A percentile compares a stretch with the other conserved stretches of the same genome.
These are phyloP conservation scores for Blastocystis hominis DNA, from an alignment of 352 stramenopile genomes.

Conservation along the genomic window DNA sequence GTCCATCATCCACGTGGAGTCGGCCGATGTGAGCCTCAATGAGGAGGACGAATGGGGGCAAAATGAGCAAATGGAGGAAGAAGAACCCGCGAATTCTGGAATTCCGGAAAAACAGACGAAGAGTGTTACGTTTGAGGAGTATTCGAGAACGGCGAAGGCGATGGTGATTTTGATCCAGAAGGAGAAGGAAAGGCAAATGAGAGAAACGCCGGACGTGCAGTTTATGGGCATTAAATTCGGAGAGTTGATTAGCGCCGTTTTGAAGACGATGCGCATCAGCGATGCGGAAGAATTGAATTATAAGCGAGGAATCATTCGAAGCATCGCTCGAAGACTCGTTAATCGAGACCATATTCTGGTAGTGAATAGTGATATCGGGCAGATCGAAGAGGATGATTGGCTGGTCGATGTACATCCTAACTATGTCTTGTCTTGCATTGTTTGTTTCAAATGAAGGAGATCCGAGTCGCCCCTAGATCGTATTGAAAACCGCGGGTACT, in stretches of 20 bases:
- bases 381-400: constrained; percentile 53
- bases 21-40: constrained; percentile 84
- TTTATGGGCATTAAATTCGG: constrained; percentile 66
- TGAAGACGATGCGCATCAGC: constrained; percentile 67
- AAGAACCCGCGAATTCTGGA: not conserved
- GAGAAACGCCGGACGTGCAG: constrained; percentile 62
- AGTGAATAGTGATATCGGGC: constrained; percentile 42
- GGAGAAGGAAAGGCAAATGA: constrained; percentile 48
- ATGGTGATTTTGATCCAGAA: constrained; percentile 70
- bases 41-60: constrained; percentile 62
- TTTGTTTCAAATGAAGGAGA: not conserved
- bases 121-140: constrained; percentile 76
- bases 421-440: constrained; percentile 46
- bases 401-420: constrained; percentile 59
- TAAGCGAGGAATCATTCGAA: constrained; percentile 66
- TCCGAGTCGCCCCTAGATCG: not conserved
- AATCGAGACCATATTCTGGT: constrained; percentile 65
- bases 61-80: not conserved
- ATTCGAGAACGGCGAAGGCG: constrained; percentile 71
- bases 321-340: constrained; percentile 70
- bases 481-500: not conserved
- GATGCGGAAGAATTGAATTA: constrained; percentile 67
- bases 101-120: not conserved
- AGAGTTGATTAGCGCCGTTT: constrained; percentile 71
- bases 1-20: constrained; percentile 97